Evolutionary conservation across 2,329 filamentous ascomycete species (phyloP), one percentile per base, ranked within the genome.

Genomic region (Botrytis galanthina): DNA sequence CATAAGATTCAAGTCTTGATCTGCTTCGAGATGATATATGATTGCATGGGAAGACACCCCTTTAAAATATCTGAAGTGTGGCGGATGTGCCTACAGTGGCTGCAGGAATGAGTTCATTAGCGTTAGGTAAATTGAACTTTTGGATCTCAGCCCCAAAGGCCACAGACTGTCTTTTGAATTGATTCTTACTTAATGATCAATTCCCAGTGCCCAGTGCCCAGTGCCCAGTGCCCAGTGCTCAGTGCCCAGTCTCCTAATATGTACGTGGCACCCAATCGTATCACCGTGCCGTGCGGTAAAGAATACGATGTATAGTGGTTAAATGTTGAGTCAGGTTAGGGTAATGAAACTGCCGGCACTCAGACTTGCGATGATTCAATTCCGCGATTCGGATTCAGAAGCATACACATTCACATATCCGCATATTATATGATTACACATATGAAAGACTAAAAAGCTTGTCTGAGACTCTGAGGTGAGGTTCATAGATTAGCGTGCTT

Each of bases 11-110:
- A 67, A 32, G 22, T 39, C 46, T n/a, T 68, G 48, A 42, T 57
- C 26, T 68, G 26, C 37, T 68, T 68, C 66, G 48, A 68, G 66
- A 42, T 69, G 66, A 57, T 69, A 57, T 68, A 39, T 42, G 48
- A 69, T 42, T 57, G 22, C 51, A 42, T 37, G n/a, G 18, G 35
- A 42, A 57, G 18, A 9, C 18, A 22, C 29, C 48, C 66, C 48
- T 37, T 57, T 44, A 16, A 51, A 42, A 57, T 57, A 68, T 57
- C 35, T 42, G 16, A 51, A 37, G 66, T 57, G 35, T 68, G 35
- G 35, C 48, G 66, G 48, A 42, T 39, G 66, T 68, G 10, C 66
- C 48, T 39, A 32, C 39, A 29, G 48, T 57, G 66, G 66, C 66
- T 68, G 66, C 66, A 68, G 66, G 29, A 42, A 12, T 42, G 18